Percentiles rank a stretch among this genome's conserved stretches.
These are phyloP conservation scores for Teratosphaeria destructans DNA, from an alignment of 2,329 filamentous ascomycete species.

Conservation along the genomic window DNA sequence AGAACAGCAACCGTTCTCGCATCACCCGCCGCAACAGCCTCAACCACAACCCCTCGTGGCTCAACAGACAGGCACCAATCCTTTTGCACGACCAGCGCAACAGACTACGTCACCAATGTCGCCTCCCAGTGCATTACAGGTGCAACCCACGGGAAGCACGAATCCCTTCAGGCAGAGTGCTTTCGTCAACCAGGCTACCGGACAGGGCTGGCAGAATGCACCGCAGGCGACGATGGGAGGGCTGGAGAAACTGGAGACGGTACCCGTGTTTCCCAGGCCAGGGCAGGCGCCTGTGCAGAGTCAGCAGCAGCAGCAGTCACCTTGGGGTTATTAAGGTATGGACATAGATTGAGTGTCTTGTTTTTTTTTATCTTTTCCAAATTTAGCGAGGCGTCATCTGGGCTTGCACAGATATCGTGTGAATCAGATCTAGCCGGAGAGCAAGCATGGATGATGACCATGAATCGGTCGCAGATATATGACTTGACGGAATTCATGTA, in stretches of 20 bases:
- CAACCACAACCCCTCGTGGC: conserved; percentile 39
- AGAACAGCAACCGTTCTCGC: background rate
- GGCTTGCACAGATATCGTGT: background rate
- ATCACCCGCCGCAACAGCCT: conserved; percentile 7
- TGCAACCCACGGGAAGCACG: conserved; percentile 76
- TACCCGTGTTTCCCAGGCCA: conserved; percentile 78
- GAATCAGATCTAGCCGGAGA: background rate
- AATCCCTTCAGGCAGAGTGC: conserved; percentile 90
- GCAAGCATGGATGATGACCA: background rate
- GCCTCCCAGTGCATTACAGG: conserved; percentile 42
- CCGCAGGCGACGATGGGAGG: conserved; percentile 70
- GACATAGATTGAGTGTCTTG: background rate
- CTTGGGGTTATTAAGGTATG: conserved; percentile 14
- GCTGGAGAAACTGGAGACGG: conserved; percentile 66
- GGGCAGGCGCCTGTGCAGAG: conserved; percentile 30
- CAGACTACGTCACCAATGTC: conserved; percentile 29
- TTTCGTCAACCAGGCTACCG: conserved; percentile 81
- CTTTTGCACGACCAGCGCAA: conserved; percentile 43
- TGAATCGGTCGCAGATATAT: too few relatives aligned
- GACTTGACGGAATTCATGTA: too few relatives aligned
- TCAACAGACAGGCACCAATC: conserved; percentile 60
- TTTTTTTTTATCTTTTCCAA: too few relatives aligned
- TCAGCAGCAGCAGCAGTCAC: conserved; percentile 15
- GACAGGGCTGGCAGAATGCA: conserved; percentile 71
- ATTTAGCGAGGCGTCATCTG: conserved; percentile 1